Evolutionary conservation across 1,284 basidiomycete genomes (phyloP).

Genomic region (Cutaneotrichosporon cavernicola): DNA sequence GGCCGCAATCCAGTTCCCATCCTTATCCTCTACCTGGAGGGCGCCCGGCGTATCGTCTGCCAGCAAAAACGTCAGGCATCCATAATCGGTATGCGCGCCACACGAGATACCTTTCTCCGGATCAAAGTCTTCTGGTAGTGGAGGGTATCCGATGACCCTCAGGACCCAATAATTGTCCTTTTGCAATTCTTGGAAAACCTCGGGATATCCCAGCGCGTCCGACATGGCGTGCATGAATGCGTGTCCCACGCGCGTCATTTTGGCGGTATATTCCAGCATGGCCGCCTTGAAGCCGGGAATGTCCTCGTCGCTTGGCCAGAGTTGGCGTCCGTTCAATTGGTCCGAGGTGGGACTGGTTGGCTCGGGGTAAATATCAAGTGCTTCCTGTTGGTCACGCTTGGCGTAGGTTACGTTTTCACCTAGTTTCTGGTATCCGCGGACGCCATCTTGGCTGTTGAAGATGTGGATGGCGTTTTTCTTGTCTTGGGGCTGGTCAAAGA

Average conservation of each 20-base stretch:
- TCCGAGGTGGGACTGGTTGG: neutral
- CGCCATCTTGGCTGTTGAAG: constrained; percentile 58
- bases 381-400: constrained; percentile 80
- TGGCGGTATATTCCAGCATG: constrained; percentile 70
- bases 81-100: constrained; percentile 85
- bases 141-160: constrained; percentile 76
- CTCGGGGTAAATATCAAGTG: constrained; percentile 69
- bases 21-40: constrained; percentile 28
- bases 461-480: constrained; percentile 68
- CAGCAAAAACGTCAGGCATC: constrained; percentile 81
- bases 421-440: constrained; percentile 58
- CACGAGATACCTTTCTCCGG: constrained; percentile 74
- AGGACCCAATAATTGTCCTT: constrained; percentile 13
- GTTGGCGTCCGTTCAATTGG: neutral
- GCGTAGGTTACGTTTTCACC: constrained; percentile 81
- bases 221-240: constrained; percentile 63
- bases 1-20: constrained; percentile 70
- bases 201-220: constrained; percentile 61
- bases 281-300: constrained; percentile 58
- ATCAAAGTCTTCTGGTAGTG: constrained; percentile 61
- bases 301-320: constrained; percentile 5
- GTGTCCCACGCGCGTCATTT: constrained; percentile 68
- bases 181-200: constrained; percentile 1
- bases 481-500: constrained; percentile 67
- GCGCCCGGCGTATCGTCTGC: constrained; percentile 74